Base-by-base conservation (phyloP, 1,284 basidiomycete genomes). In the Bjerkandera adusta region DNA sequence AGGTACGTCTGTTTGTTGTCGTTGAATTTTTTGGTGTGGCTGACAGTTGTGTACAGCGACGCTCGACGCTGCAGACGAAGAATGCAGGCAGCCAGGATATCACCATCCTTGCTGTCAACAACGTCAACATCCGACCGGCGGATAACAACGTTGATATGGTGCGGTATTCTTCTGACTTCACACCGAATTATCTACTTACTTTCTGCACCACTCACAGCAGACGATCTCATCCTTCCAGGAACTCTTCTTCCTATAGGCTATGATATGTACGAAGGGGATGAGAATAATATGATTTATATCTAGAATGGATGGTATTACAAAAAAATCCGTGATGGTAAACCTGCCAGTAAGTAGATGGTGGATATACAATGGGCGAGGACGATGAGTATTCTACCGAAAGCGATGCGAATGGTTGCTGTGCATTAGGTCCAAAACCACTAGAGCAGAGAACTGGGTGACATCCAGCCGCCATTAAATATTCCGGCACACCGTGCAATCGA, bases 401-500 rank as follows among this genome's bases (percentile, higher is more conserved):
- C 45, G 42, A 48, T 42, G 47, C 30, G 44, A 36, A 25, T 33
- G 46, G n/a, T n/a, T 38, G 36, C 22, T 37, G 22, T 33, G 32
- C 37, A 27, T 21, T 18, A 25, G 20, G 22, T 30, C 42, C 40
- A 36, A 34, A 32, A 45, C 47, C 43, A 48, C 25, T 32, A 21
- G 43, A 32, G 47, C 30, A 30, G 38, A 33, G 18, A 39, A 35
- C n/a, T 29, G 30, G 27, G 20, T 42, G 27, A 54, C n/a, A n/a
- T n/a, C n/a, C n/a, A n/a, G n/a, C n/a, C n/a, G n/a, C 43, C 56
- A 67, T 84, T 81, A 89, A 64, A 89, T 89, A 68, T 74, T 85
- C 72, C 78, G 78, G 76, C 85, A 89, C 64, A 89, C 68, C 49
- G 77, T 75, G 75, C 85, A 89, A 51, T 80, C 69, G 59, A 88